Base-by-base conservation (phyloP, 768 basidiomycete genomes). In the Kwoniella botswanensis region DNA sequence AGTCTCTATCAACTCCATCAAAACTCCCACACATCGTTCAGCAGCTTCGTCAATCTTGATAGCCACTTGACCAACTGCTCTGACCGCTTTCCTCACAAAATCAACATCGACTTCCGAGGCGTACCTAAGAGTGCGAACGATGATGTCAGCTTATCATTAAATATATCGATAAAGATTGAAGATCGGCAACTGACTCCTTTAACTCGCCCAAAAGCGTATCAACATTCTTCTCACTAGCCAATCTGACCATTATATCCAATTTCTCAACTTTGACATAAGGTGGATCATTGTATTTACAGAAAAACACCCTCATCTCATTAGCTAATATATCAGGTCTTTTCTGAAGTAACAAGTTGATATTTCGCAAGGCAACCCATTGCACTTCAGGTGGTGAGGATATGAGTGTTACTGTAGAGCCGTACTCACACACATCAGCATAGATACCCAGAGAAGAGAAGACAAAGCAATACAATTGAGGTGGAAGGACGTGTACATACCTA, bases 281-380 rank as follows among this genome's bases (percentile, higher is more conserved):
- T 5, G 96, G 96, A 80, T 99, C 96, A 79, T 98, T 98, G 85
- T 99, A 98, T 84, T 99, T 99, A 89, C 96, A 98, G 87, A 98
- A 99, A 84, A 99, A 99, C 21, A 99, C 97, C 56, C 95, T 88
- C 93, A 99, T 95, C 84, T 99, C 96, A 84, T 92, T 97, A 7
- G 91, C 89, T 10, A 99, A 88, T 70, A 97, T 87, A 72, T 94
- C 94, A 2, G 93, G 85, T 4, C 93, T 90, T 80, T 96, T 96
- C 84, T 99, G 96, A 2, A 99, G 89, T 29, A 99, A 87, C 35
- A 99, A 89, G 79, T 98, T 98, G 86, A 98, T 94, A 80, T 98
- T 98, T 35, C 97, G 89, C 63, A 99, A 86, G 0, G 94, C 94
- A 61, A 98, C 96, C 94, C 96, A 99, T 84, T 99, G 97, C 0